Base-by-base conservation (phyloP, 2,329 filamentous ascomycete genomes). In the Pleoardoris graminearum region DNA sequence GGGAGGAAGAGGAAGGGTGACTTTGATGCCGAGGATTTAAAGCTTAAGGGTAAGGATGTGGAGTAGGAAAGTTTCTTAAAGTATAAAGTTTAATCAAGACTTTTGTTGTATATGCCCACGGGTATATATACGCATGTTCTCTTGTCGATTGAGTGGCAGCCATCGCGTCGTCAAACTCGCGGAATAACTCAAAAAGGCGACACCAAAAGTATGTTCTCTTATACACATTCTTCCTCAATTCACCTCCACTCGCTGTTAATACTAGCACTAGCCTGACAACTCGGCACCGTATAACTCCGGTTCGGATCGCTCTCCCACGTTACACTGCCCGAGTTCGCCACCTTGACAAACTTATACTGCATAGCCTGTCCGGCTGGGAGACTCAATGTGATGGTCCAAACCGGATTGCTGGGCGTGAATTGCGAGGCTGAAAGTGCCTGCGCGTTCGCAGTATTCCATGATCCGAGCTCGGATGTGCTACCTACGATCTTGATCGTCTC, bases 401-500 rank as follows among this genome's bases (percentile, higher is more conserved):
- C 47, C 3, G 79, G 79, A 29, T 77, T 68, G 32, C 71, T 69
- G 1, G 64, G 50, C 0, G 78, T 78, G 60, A 81, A 82, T 12
- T 66, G 66, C 2, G 70, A 66, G 0, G 78, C 74, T 12, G 71
- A 70, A 39, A 82, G 62, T 11, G 73, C 68, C 51, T 72, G 71
- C 5, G 71, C 75, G 11, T 63, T 70, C 7, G 62, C 63, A 3
- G 77, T 47, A 14, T 75, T 65, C 78, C 79, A 81, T 21, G 54
- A 63, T 0, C 78, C 79, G 0, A 82, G 68, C 44, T 78, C 75
- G 1, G 69, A 55, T 1, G 70, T 72, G 59, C 73, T 76, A 30
- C 80, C 80, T 0, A 73, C 61, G 3, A 82, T 65, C 43, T 75
- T 77, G 32, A 82, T 63, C 25, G 78, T 79, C 52, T 82, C 79